Percentiles rank a stretch among this genome's conserved stretches.
Evolutionary conservation across 441 rosid genomes (phyloP).

Genomic region (Syzygium malaccense): DNA sequence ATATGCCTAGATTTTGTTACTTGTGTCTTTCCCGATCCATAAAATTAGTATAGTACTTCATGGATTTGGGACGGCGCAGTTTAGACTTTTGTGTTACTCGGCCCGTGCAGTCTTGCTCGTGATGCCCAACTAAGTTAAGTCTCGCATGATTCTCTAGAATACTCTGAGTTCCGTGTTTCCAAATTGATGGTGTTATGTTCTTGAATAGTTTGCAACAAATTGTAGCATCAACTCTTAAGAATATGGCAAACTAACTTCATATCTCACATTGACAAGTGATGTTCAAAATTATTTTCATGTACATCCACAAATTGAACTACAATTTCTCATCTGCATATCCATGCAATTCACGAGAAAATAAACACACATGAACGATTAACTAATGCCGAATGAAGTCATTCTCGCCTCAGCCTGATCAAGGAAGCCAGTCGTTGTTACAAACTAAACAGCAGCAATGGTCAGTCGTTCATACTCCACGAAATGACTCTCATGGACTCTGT

Average conservation of each 20-base stretch:
- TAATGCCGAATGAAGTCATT: neutral
- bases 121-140: neutral
- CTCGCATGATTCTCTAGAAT: neutral
- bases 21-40: no score
- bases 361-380: neutral
- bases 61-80: neutral
- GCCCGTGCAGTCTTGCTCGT: neutral
- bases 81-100: neutral
- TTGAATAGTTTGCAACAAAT: neutral
- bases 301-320: neutral
- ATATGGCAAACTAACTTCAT: neutral
- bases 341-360: neutral
- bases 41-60: neutral
- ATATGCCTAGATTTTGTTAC: neutral
- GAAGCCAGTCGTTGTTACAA: neutral
- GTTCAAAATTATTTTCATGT: neutral
- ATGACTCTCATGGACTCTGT: conserved; percentile 36
- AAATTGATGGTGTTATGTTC: neutral
- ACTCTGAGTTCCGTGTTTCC: no score
- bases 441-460: neutral
- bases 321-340: neutral
- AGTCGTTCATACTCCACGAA: conserved; percentile 27
- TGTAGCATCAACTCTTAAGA: neutral
- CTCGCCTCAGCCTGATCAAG: neutral
- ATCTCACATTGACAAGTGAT: neutral